Percentiles rank a stretch among this genome's conserved stretches.
Evolutionary conservation across 495 filamentous ascomycete species (phyloP).

Genomic region (Parachaetomium inaequale): DNA sequence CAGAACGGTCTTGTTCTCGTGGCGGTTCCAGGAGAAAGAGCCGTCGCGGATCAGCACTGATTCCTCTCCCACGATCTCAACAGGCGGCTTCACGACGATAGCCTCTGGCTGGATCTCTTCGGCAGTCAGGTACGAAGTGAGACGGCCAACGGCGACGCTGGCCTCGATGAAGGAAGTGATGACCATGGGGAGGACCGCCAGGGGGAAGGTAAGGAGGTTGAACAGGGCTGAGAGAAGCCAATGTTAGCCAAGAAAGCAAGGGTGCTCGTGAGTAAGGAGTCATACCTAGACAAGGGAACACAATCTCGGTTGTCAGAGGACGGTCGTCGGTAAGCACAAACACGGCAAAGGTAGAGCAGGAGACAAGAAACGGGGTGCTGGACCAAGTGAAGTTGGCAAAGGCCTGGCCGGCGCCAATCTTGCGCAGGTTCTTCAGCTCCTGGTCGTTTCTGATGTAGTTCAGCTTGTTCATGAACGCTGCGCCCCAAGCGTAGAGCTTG

Average conservation of each 20-base stretch:
- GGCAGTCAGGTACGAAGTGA: conserved; percentile 80
- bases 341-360: conserved; percentile 92
- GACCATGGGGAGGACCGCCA: conserved; percentile 94
- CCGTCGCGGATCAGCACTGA: conserved; percentile 76
- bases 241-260: neutral
- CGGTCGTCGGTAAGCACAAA: conserved; percentile 78
- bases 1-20: conserved; percentile 53
- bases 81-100: conserved; percentile 62
- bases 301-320: conserved; percentile 88
- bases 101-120: conserved; percentile 90
- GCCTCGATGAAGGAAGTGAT: conserved; percentile 96
- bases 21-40: conserved; percentile 91
- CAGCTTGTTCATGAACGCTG: conserved; percentile 94
- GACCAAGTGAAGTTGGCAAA: conserved; percentile 98
- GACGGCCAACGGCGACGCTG: conserved; percentile 80
- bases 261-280: neutral
- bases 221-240: conserved; percentile 56
- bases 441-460: conserved; percentile 92
- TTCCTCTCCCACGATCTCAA: conserved; percentile 74
- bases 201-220: conserved; percentile 91
- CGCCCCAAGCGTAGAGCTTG: conserved; percentile 97
- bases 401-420: conserved; percentile 90
- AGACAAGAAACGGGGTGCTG: conserved; percentile 98
- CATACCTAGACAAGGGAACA: conserved; percentile 80
- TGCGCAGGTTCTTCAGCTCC: conserved; percentile 91